Base-by-base conservation (phyloP, 2,329 filamentous ascomycete species). In the Verticillium longisporum region DNA sequence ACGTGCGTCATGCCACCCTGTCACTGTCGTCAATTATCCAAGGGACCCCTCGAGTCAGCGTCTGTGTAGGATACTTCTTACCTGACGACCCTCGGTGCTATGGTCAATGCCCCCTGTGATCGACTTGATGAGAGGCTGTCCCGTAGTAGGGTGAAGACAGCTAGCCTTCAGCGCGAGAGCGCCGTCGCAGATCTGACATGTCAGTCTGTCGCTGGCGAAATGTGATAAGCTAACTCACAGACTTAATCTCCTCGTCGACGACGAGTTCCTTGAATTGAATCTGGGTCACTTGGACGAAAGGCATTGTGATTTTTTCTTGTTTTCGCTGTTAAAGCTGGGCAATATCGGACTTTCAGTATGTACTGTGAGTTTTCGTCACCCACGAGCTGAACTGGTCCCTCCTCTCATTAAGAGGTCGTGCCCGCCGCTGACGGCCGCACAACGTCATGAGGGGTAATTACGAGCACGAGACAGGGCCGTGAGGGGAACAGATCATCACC, bases 281-380 rank as follows among this genome's bases (percentile, higher is more conserved):
- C 32, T 89, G 76, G 3, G 91, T 87, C 58, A 90, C 81, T 70
- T 91, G 88, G n/a, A 84, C 77, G 66, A 90, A 79, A 0, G 84
- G 70, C 87, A 89, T 89, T 2, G 56, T 57, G 13, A 6, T 14
- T 10, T 33, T 32, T 50, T n/a, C 10, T 32, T 7, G 6, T 56
- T 18, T n/a, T 56, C 18, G n/a, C n/a, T 3, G 26, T 26, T 26
- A 2, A 26, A 26, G 26, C 3, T 3, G 26, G 26, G 26, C 26
- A 26, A 26, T 26, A 26, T 26, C 3, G 26, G 26, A 26, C 26
- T 26, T 26, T 26, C 26, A 26, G 26, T 2, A 26, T 26, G 26
- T 26, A 26, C 26, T 26, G 34, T 26, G 56, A 45, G 4, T 37
- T 10, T 37, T 14, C n/a, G 7, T 9, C 41, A 18, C 10, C 0